phyloP scores from a whole-genome alignment of 129 eudicot genomes.

The Oenanthe sinensis region DNA sequence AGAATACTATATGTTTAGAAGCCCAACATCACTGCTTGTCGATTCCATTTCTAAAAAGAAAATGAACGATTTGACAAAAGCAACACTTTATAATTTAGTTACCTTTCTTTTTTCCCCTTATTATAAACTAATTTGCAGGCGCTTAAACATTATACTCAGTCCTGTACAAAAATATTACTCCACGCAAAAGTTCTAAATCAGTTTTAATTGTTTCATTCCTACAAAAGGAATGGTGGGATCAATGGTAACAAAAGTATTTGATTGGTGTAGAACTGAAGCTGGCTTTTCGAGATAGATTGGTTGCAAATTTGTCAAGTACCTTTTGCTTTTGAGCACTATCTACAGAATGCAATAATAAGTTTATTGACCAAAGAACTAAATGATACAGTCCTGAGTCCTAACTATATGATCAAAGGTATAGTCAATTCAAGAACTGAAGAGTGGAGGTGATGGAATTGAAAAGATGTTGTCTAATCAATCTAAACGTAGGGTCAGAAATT shows the following conservation, averaged over 20 bases:
- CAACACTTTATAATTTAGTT: too few species aligned
- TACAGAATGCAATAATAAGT: constrained; percentile 6
- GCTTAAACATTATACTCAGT: background rate
- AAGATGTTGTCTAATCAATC: constrained; percentile 1
- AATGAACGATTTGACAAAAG: background rate
- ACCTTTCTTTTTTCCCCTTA: background rate
- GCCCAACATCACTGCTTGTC: too few species aligned
- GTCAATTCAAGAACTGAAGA: background rate
- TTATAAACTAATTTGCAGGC: background rate
- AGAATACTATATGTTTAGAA: too few species aligned
- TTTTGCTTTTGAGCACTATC: constrained; percentile 4
- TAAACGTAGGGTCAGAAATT: background rate
- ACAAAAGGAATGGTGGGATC: background rate
- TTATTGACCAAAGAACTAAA: constrained; percentile 8
- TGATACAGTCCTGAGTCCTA: background rate
- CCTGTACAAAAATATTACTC: background rate
- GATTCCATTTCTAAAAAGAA: background rate
- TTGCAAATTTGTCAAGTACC: constrained; percentile 1
- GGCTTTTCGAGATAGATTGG: background rate
- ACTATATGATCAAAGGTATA: constrained; percentile 9
- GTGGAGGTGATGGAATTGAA: constrained; percentile 4
- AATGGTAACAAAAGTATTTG: background rate
- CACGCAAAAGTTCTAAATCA: background rate
- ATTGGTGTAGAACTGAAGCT: constrained; percentile 2
- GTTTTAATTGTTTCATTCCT: background rate